Evolutionary conservation across 176 grass and related monocot genomes (phyloP), one percentile per base, ranked within the genome.

Genomic region (Bromus sterilis): DNA sequence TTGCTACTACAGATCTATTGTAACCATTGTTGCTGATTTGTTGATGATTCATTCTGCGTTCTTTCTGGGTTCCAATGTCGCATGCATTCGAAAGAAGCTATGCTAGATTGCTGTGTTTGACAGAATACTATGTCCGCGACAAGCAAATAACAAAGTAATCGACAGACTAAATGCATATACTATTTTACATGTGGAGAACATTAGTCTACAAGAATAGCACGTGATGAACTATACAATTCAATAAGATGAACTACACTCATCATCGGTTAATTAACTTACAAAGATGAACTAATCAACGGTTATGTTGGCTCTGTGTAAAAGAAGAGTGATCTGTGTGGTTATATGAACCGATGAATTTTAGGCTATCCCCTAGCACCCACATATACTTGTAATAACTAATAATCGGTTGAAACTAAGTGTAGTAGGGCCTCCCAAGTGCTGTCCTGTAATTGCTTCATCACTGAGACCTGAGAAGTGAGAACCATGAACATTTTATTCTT

Each of bases 271-370:
- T 71, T 31, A 66, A 35, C 77, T 55, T 73, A 85, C 51, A 78
- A 67, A 56, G 31, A 49, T 24, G 55, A 66, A 49, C 75, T 57
- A 83, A 83, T 37, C 56, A 78, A 55, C 64, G 42, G 43, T 60
- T 56, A 62, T 49, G 41, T 71, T 56, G 71, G 44, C 30, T n/a
- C 72, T 60, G 20, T 37, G 20, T 67, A 11, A 69, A 85, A 23
- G 33, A 72, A 77, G 42, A 83, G 77, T 56, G 51, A 71, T 63
- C 40, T 37, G 33, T 35, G 46, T 77, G 62, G 43, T 85, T 28
- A 56, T 71, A 30, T 33, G 71, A 46, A 74, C 68, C 36, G 29
- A 83, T 62, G 20, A 62, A 62, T 34, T 51, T 46, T 74, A 70
- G 4, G 48, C 63, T 89, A 61, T 64, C 64, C 42, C 5, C 20